phyloP scores from a whole-genome alignment of 176 grass and related monocot species.

The Avena atlantica region DNA sequence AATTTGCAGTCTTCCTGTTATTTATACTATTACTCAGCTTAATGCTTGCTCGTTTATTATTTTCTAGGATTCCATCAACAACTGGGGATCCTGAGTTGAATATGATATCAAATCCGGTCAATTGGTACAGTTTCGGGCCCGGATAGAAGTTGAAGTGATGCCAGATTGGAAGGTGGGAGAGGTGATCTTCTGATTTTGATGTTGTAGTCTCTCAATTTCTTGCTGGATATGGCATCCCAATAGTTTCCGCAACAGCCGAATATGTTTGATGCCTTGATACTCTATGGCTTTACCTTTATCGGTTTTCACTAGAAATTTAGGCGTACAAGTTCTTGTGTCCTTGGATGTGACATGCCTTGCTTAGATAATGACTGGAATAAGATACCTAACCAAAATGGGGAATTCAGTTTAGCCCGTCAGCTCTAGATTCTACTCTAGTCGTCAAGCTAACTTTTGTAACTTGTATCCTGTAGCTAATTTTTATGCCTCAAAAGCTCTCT shows the following conservation, averaged over 20 bases:
- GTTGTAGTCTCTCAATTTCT: background rate
- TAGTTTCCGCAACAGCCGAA: background rate
- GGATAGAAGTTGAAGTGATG: slow-evolving; percentile 73
- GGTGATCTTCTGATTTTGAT: slow-evolving; percentile 46
- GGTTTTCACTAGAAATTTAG: background rate
- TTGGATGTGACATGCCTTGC: background rate
- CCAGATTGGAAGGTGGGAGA: slow-evolving; percentile 64
- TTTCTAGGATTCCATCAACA: slow-evolving; percentile 47
- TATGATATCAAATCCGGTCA: slow-evolving; percentile 64
- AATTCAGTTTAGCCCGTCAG: background rate
- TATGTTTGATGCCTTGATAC: slow-evolving; percentile 26
- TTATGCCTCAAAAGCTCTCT: background rate
- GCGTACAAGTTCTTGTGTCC: background rate
- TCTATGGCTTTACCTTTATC: background rate
- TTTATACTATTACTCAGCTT: background rate
- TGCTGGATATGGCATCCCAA: slow-evolving; percentile 29
- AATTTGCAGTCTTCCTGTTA: background rate
- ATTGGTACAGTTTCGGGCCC: slow-evolving; percentile 58
- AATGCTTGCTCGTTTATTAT: background rate
- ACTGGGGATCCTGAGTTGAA: slow-evolving; percentile 51
- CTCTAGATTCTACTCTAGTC: background rate
- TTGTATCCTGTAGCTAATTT: slow-evolving; percentile 21
- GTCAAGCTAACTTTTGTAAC: slow-evolving; percentile 16
- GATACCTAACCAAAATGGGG: background rate
- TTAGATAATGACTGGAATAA: background rate